Percentiles rank a stretch among this genome's conserved stretches.
phyloP scores from a whole-genome alignment of 2,329 filamentous ascomycete species.

The Phyllosticta citrichinensis region DNA sequence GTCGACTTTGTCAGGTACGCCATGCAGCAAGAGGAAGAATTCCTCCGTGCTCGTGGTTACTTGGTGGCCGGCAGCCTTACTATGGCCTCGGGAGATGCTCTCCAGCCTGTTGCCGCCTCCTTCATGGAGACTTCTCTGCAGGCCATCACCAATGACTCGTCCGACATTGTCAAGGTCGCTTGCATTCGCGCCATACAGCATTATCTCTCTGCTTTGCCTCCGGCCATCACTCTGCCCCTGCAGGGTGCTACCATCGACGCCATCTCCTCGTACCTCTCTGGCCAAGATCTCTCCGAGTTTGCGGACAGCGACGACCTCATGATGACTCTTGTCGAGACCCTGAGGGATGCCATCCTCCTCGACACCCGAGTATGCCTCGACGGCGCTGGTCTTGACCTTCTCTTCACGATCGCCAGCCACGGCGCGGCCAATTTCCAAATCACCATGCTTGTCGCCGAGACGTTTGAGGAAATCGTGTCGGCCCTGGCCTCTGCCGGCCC shows the following conservation, averaged over 20 bases:
- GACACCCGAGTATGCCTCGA: constrained; percentile 66
- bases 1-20: constrained; percentile 72
- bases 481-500: constrained; percentile 53
- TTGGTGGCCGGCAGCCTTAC: constrained; percentile 74
- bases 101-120: constrained; percentile 45
- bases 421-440: constrained; percentile 87
- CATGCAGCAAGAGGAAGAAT: constrained; percentile 59
- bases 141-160: constrained; percentile 63
- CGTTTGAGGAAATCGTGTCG: constrained; percentile 78
- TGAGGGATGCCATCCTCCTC: constrained; percentile 72
- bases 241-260: constrained; percentile 53
- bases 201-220: constrained; percentile 47
- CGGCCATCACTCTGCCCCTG: constrained; percentile 39
- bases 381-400: constrained; percentile 65
- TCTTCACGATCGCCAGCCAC: constrained; percentile 83
- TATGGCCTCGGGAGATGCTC: constrained; percentile 51
- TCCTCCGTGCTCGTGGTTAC: constrained; percentile 79
- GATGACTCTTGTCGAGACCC: constrained; percentile 77
- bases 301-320: constrained; percentile 86
- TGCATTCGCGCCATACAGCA: constrained; percentile 79
- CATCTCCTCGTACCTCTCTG: constrained; percentile 62
- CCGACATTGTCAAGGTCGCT: constrained; percentile 84
- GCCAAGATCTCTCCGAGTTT: constrained; percentile 72
- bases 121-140: constrained; percentile 66
- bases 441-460: constrained; percentile 75